phyloP scores from a whole-genome alignment of 441 rosid genomes.

The Mallotus repandus region DNA sequence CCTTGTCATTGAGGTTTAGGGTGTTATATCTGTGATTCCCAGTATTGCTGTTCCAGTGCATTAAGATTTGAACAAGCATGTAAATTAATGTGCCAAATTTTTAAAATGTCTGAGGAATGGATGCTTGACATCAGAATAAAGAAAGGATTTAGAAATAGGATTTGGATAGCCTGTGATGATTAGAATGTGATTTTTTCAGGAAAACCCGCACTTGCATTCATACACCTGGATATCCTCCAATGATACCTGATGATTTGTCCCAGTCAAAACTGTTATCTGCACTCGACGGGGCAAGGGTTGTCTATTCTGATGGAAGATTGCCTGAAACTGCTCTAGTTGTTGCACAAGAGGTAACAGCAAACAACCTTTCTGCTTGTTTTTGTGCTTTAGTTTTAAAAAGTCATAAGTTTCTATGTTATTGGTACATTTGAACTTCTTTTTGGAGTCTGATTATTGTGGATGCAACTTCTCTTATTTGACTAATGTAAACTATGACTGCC shows the following conservation, averaged over 20 bases:
- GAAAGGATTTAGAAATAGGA: no score
- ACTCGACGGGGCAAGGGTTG: constrained; percentile 57
- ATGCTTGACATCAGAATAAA: no score
- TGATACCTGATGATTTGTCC: constrained; percentile 63
- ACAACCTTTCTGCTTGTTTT: constrained; percentile 2
- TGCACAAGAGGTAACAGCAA: constrained; percentile 69
- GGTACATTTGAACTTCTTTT: not conserved
- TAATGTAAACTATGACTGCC: not conserved
- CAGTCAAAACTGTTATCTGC: constrained; percentile 54
- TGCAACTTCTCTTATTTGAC: not conserved
- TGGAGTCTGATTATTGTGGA: constrained; percentile 1
- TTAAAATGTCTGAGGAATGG: not conserved
- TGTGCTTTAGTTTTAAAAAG: constrained; percentile 5
- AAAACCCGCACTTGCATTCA: constrained; percentile 94
- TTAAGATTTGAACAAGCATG: not conserved
- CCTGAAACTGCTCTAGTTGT: constrained; percentile 64
- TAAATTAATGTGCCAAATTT: not conserved
- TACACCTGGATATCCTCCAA: constrained; percentile 81
- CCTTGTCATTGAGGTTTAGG: not conserved
- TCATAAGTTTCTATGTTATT: not conserved
- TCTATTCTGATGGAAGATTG: constrained; percentile 74
- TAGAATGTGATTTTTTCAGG: constrained; percentile 40
- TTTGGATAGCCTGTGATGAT: not conserved
- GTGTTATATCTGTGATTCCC: not conserved
- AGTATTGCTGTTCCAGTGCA: not conserved